These are phyloP conservation scores for Ormosia semicastrata DNA, from an alignment of 306 rosid species.

Conservation along the genomic window DNA sequence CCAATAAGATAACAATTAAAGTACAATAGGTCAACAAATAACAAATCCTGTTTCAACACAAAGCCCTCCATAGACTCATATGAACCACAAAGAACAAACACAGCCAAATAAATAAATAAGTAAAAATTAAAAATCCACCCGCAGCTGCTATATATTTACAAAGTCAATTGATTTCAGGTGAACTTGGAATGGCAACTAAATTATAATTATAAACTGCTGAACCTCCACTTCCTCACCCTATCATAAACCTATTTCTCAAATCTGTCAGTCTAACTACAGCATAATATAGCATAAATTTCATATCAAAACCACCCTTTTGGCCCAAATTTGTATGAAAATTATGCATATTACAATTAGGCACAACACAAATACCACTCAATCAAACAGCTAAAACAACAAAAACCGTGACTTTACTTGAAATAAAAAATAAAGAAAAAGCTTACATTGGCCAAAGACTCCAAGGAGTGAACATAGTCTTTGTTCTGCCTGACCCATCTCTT, in stretches of 20 bases:
- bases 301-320: not conserved
- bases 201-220: not conserved
- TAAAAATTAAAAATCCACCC: not conserved
- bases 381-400: not conserved
- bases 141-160: not conserved
- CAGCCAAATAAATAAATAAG: not conserved
- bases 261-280: not conserved
- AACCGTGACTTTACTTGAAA: not conserved
- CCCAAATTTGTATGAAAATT: not conserved
- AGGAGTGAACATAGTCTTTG: slow-evolving; percentile 60
- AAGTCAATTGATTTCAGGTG: not conserved
- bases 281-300: not conserved
- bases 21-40: not conserved
- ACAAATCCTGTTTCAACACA: not conserved
- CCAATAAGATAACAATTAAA: slow-evolving; percentile 2
- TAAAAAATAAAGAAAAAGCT: not conserved
- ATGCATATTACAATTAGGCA: not conserved
- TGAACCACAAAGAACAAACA: not conserved
- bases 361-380: not conserved
- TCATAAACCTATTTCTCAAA: not conserved
- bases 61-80: not conserved
- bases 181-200: not conserved
- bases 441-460: slow-evolving; percentile 75
- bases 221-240: not conserved
- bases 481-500: slow-evolving; percentile 73